Base-by-base conservation (phyloP, 2,329 filamentous ascomycete species). In the Phyllosticta citriasiana region DNA sequence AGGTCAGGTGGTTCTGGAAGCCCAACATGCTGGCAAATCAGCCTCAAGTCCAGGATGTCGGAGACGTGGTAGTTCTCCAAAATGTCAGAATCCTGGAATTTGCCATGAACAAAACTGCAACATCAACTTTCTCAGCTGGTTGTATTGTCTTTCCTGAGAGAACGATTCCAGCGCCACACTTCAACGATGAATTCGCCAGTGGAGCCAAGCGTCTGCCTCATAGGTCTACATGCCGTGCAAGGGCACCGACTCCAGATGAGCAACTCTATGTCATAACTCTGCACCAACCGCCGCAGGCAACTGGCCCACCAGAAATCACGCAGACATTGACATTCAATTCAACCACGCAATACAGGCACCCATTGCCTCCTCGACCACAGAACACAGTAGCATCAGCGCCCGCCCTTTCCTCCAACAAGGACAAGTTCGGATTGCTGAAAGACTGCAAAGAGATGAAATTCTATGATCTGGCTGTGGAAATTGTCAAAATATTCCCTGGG, bases 391-490 rank as follows among this genome's bases (percentile, higher is more conserved):
- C 52, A 47, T 26, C 14, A 24, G 53, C 40, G 47, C 22, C 40
- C 16, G 5, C 14, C 6, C 7, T 47, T 4, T 16, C 3, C 40
- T 47, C 40, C 7, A 7, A 16, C 14, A 47, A 7, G 10, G 26
- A 50, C 2, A 55, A 60, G 33, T 57, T 57, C 40, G n/a, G 9
- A 7, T 33, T 87, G 19, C 79, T 97, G 59, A 79, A 86, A 65
- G 83, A 91, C 66, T 74, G 90, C 1, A 67, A 74, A 2, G 74
- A 80, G 0, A 71, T 73, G 14, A 77, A 67, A 0, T 95, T 87
- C 68, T 84, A 81, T 67, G 84, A 96, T 69, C 70, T 95, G 1
- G 77, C 89, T 19, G 91, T 83, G 1, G 82, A 92, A 68, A 83
- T 96, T 2, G 81, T 91, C 55, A 85, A 81, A 65, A 75, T 80